These are phyloP conservation scores for Aspergillus pseudoglaucus DNA, from an alignment of 2,329 filamentous ascomycete genomes.

Conservation along the genomic window DNA sequence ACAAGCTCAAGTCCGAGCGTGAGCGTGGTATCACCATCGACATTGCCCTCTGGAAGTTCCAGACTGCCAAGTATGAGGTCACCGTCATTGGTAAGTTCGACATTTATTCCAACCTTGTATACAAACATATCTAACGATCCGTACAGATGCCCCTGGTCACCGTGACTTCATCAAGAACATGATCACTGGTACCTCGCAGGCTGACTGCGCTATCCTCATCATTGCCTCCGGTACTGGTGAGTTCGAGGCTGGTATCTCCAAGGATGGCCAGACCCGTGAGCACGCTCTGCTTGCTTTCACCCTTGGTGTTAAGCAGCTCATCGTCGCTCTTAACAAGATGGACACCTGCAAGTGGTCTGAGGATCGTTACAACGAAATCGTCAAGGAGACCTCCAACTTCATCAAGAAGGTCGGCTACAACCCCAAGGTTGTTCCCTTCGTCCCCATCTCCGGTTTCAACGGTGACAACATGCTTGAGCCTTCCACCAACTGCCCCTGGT, in stretches of 20 bases:
- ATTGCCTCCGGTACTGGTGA: constrained; percentile 99
- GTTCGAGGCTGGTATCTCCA: constrained; percentile 99
- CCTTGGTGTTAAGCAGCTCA: constrained; percentile 99
- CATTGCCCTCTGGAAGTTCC: constrained; percentile 99
- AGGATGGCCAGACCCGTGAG: constrained; percentile 99
- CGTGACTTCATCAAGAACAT: constrained; percentile 99
- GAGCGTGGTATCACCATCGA: constrained; percentile 99
- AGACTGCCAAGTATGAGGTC: constrained; percentile 96
- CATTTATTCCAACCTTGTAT: not conserved
- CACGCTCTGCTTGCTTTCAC: constrained; percentile 99
- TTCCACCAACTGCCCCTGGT: constrained; percentile 96
- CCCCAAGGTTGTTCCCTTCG: constrained; percentile 97
- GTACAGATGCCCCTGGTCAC: constrained; percentile 87
- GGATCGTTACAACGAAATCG: constrained; percentile 95
- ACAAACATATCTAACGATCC: not conserved
- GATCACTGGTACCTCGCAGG: constrained; percentile 99
- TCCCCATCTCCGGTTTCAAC: constrained; percentile 99
- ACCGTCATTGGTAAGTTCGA: constrained; percentile 79
- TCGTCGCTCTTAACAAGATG: constrained; percentile 99
- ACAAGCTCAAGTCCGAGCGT: constrained; percentile 99
- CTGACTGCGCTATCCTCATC: constrained; percentile 99
- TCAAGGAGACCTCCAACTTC: constrained; percentile 99
- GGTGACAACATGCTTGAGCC: constrained; percentile 97
- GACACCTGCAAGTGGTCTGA: constrained; percentile 98
- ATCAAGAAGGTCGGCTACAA: constrained; percentile 99